phyloP scores from a whole-genome alignment of 345 rosid species.

The Citrus unshiu region DNA sequence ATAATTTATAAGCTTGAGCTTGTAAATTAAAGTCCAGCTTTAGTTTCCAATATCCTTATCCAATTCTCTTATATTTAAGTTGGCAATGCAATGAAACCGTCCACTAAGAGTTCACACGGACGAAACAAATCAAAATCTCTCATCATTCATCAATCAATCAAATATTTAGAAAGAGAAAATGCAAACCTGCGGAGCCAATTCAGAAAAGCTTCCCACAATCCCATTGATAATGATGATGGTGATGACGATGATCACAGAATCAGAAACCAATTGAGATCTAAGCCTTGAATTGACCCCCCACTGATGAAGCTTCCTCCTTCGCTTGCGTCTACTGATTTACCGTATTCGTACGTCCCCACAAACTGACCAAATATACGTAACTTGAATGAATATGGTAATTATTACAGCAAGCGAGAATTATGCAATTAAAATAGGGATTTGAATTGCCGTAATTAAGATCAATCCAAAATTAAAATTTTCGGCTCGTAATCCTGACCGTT shows the following conservation, averaged over 20 bases:
- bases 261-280: conserved; percentile 21
- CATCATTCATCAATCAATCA: background rate
- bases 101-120: background rate
- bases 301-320: conserved; percentile 3
- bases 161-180: background rate
- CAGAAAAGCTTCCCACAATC: conserved; percentile 70
- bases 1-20: background rate
- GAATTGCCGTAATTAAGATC: background rate
- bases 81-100: background rate
- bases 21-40: background rate
- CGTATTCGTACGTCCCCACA: background rate
- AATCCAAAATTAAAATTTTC: background rate
- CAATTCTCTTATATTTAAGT: background rate
- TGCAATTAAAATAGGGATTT: background rate
- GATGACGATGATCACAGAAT: conserved; percentile 14
- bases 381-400: background rate
- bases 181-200: conserved; percentile 74
- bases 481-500: background rate
- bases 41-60: background rate
- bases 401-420: background rate
- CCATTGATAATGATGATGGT: conserved; percentile 33
- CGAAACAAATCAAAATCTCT: background rate
- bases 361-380: background rate
- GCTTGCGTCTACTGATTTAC: conserved; percentile 5
- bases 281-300: background rate